Evolutionary conservation across 345 rosid genomes (phyloP).

Genomic region (Physaria fendleri): DNA sequence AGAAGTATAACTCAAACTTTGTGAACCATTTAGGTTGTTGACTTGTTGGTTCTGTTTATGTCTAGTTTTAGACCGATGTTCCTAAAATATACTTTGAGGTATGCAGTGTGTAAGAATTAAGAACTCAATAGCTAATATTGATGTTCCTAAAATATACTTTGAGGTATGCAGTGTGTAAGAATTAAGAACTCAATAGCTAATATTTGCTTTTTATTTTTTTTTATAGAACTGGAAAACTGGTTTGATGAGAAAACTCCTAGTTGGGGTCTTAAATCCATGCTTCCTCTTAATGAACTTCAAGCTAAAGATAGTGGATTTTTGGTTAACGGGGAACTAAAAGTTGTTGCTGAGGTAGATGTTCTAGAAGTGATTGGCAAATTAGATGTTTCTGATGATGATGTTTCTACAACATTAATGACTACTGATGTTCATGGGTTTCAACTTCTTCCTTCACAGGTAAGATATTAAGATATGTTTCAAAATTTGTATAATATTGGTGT

Average conservation of each 20-base stretch:
- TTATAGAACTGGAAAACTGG: not conserved
- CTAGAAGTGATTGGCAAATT: not conserved
- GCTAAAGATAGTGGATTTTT: not conserved
- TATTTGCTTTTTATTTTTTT: not conserved
- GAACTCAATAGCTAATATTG: no score
- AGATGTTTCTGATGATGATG: not conserved
- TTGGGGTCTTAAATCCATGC: not conserved
- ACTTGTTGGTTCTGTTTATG: no score
- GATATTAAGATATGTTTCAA: not conserved
- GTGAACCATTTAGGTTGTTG: no score
- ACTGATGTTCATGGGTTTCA: not conserved
- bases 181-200: no score
- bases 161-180: no score
- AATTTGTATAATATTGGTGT: no score
- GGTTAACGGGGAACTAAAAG: not conserved
- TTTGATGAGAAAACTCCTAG: not conserved
- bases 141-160: not conserved
- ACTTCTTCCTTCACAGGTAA: not conserved
- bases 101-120: no score
- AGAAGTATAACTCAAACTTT: no score
- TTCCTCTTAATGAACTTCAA: not conserved
- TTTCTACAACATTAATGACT: not conserved
- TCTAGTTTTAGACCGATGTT: no score
- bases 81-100: not conserved
- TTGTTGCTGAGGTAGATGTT: not conserved